Evolutionary conservation across 208 protist genomes (phyloP), one percentile per base, ranked within the genome.

Genomic region (Zelonia costaricensis): DNA sequence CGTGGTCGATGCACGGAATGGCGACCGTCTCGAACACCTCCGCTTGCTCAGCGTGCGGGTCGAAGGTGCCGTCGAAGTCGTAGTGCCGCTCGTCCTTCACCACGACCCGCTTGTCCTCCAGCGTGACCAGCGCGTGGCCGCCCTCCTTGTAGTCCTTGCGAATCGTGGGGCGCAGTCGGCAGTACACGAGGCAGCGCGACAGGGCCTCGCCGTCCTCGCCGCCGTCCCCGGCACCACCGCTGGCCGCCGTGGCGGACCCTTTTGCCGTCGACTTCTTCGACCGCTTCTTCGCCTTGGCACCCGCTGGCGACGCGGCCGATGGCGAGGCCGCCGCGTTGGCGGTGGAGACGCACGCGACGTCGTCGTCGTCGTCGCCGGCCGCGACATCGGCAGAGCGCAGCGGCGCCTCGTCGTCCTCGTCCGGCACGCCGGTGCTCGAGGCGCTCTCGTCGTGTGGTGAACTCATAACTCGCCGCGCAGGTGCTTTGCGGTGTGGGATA

Each of bases 61-160:
- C 78, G 62, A 96, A 96, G 20, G 77, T 85, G 33, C 85, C 84
- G 74, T 96, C 91, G 65, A 77, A 93, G 67, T 93, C 74, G 65
- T 96, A 96, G 54, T 84, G 74, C 0, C 77, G 74, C 71, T 96
- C 82, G 56, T 91, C 85, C 61, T 92, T 92, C 35, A 94, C 61
- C 18, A 89, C 56, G 10, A 92, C 78, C 5, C 72, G 63, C 35
- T 80, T 86, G 25, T 63, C 78, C n/a, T 83, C 57, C 31, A 84
- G 28, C n/a, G 66, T 75, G 5, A 94, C 66, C 16, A 92, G 52
- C n/a, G 74, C 27, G 48, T 73, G 79, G 0, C 79, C 81, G 38
- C 79, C 85, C 35, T 86, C 80, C 51, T 84, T 78, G 69, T 67
- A 92, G 52, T 94, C 88, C 7, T 72, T 71, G 57, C 80, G 83